A percentile compares a stretch with the other conserved stretches of the same genome.
Conservation (phyloP, 2,329 filamentous ascomycete genomes). For the Cladosporium cucumerinum region DNA sequence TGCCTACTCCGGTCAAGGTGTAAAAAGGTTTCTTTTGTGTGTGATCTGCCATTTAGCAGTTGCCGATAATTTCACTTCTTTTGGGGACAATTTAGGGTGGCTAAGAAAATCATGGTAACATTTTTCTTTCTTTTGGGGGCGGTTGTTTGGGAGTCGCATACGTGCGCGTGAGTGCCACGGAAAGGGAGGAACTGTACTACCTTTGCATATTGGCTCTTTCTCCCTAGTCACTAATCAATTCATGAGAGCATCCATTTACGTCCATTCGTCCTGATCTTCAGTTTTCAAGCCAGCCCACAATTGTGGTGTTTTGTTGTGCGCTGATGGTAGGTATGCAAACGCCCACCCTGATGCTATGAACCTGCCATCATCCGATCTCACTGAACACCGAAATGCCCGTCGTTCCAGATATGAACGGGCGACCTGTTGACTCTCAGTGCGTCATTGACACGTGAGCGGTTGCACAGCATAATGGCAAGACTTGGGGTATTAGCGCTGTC, state of each 20-base stretch:
- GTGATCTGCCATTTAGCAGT: background rate
- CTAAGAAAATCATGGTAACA: background rate
- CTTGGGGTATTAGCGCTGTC: background rate
- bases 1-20: constrained; percentile 23
- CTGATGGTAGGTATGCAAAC: background rate
- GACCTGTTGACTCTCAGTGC: background rate
- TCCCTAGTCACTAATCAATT: background rate
- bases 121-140: background rate
- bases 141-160: background rate
- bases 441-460: background rate
- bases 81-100: background rate
- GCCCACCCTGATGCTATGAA: background rate
- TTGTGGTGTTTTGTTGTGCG: background rate
- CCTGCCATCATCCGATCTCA: background rate
- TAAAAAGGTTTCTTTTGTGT: background rate
- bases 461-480: background rate
- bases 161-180: background rate
- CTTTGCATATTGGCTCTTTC: background rate
- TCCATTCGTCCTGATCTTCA: background rate
- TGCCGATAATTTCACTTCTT: background rate
- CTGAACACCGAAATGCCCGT: background rate
- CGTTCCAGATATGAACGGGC: background rate
- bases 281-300: background rate
- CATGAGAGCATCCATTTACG: background rate
- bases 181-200: background rate